Evolutionary conservation across 2,329 filamentous ascomycete species (phyloP), one percentile per base, ranked within the genome.

Genomic region (Fusarium euwallaceae): DNA sequence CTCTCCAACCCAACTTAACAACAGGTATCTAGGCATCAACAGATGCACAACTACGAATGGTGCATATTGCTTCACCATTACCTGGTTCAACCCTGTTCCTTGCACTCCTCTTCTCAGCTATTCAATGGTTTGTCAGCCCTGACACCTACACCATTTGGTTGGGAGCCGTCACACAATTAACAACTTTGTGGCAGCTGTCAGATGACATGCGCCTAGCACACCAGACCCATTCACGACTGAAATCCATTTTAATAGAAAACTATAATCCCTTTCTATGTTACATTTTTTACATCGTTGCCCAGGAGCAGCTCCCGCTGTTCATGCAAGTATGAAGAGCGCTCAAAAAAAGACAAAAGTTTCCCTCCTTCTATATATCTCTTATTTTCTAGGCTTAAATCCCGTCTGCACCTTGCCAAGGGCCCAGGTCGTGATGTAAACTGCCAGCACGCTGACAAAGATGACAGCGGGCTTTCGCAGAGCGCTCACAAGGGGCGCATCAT

Each of bases 391-490:
- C 41, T 86, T 84, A 84, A 98, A 97, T 81, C 93, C 95, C 55
- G 95, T 89, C 81, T 98, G 92, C 72, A 98, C 86, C 79, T 90
- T 92, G 36, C 95, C 93, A 69, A 98, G 82, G 4, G 91, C 85
- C 92, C 93, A 98, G 6, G 90, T 89, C 2, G 91, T 88, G 45
- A 91, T 87, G 83, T 97, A 98, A 14, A 97, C 84, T n/a, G 88
- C 86, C 75, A 97, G 81, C 72, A 93, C 84, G 77, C 93, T 95
- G 36, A 87, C 86, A 74, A 97, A 94, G 70, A 98, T 90, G 27
- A 96, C 91, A 22, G 97, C 76, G 1, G 97, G 97, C 87, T 99
- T 99, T 79, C 95, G 91, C 78, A 98, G 89, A 43, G 90, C 91
- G 32, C 94, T 93, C 4, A 88, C 81, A 75, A 93, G 88, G 2